These are phyloP conservation scores for Atkinsonella texensis DNA, from an alignment of 2,329 filamentous ascomycete genomes.

Conservation along the genomic window DNA sequence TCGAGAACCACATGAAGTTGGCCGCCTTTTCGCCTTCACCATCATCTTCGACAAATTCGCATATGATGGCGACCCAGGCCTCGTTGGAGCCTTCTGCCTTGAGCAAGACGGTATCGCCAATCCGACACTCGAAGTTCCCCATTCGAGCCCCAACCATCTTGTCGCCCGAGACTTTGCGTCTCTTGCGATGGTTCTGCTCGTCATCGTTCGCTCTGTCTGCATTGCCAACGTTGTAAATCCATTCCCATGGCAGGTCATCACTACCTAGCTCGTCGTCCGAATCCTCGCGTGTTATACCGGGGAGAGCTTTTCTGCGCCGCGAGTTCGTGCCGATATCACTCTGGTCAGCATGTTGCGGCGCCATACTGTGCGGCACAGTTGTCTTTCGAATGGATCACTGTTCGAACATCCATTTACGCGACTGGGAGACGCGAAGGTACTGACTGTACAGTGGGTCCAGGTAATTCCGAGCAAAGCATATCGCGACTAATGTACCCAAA, in stretches of 20 bases:
- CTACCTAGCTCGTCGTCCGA: constrained; percentile 78
- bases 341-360: constrained; percentile 11
- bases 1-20: constrained; percentile 93
- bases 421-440: constrained; percentile 17
- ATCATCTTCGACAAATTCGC: constrained; percentile 65
- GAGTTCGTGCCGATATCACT: constrained; percentile 10
- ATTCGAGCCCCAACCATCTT: constrained; percentile 72
- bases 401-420: constrained; percentile 14
- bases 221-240: constrained; percentile 49
- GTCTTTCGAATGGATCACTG: constrained; percentile 1
- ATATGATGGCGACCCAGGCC: constrained; percentile 85
- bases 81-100: constrained; percentile 80
- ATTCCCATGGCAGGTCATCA: constrained; percentile 66
- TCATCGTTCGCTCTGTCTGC: constrained; percentile 15
- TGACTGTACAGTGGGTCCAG: too few species aligned
- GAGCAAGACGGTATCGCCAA: constrained; percentile 77
- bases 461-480: too few species aligned
- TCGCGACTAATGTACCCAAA: too few species aligned
- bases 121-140: constrained; percentile 64
- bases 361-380: constrained; percentile 11
- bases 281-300: constrained; percentile 60
- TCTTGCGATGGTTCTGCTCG: constrained; percentile 20
- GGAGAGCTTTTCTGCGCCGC: constrained; percentile 10
- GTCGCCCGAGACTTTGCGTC: constrained; percentile 21
- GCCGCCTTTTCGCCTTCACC: constrained; percentile 58